These are phyloP conservation scores for Sungouiozyma ichnusensis DNA, from an alignment of 805 yeast species.

Conservation along the genomic window DNA sequence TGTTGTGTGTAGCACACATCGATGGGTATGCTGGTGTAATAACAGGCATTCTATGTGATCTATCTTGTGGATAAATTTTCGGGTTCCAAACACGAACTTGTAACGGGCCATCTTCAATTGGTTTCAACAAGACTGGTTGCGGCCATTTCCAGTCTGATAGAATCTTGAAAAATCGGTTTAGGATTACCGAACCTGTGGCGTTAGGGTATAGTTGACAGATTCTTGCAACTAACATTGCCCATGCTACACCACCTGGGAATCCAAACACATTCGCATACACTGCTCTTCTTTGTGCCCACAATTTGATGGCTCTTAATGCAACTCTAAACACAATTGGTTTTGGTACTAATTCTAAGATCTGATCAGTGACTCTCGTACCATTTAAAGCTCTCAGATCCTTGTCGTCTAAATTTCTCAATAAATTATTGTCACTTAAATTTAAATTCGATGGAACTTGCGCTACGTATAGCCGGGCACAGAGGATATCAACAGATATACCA, in stretches of 20 bases:
- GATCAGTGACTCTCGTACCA: slow-evolving; percentile 97
- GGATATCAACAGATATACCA: slow-evolving; percentile 89
- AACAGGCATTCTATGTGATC: slow-evolving; percentile 91
- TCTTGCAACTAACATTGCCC: slow-evolving; percentile 99
- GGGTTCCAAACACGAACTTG: slow-evolving; percentile 98
- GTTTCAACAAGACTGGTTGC: slow-evolving; percentile 87
- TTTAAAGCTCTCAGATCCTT: slow-evolving; percentile 81
- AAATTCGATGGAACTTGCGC: slow-evolving; percentile 72
- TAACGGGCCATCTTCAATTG: slow-evolving; percentile 92
- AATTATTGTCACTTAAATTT: slow-evolving; percentile 72
- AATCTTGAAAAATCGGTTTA: slow-evolving; percentile 81
- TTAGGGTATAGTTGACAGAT: slow-evolving; percentile 95
- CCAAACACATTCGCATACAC: slow-evolving; percentile 92
- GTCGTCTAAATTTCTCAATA: slow-evolving; percentile 81
- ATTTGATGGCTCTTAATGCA: slow-evolving; percentile 82
- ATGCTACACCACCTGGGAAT: slow-evolving; percentile 98
- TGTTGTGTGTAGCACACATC: slow-evolving; percentile 98
- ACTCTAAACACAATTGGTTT: slow-evolving; percentile 87
- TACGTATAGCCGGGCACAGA: slow-evolving; percentile 73
- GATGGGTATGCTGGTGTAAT: slow-evolving; percentile 89
- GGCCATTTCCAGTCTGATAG: slow-evolving; percentile 95
- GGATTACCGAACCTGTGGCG: slow-evolving; percentile 84
- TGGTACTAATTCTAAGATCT: slow-evolving; percentile 80
- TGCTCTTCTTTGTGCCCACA: slow-evolving; percentile 96
- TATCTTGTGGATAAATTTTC: slow-evolving; percentile 74